These are phyloP conservation scores for Aspergillus sp. DNA, from an alignment of 2,329 filamentous ascomycete genomes.

Conservation along the genomic window DNA sequence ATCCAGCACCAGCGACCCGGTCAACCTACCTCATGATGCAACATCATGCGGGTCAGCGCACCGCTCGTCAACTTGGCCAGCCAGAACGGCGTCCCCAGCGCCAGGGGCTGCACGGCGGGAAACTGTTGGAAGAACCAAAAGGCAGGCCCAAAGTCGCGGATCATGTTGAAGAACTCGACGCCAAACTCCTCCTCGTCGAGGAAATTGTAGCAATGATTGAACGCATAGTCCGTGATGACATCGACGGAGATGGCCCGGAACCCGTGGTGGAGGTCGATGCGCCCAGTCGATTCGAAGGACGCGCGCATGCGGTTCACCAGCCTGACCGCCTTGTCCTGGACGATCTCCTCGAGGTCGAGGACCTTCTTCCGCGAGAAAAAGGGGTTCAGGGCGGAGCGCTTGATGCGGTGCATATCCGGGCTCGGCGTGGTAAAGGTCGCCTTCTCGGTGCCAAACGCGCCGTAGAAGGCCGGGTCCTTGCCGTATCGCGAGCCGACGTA, in stretches of 20 bases:
- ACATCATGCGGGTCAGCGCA: slow-evolving; percentile 15
- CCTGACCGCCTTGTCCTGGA: slow-evolving; percentile 21
- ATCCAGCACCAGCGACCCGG: neutral
- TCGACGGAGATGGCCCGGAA: slow-evolving; percentile 27
- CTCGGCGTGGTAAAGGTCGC: slow-evolving; percentile 29
- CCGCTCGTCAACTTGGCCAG: slow-evolving; percentile 11
- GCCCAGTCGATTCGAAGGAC: slow-evolving; percentile 12
- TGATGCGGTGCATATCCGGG: slow-evolving; percentile 25
- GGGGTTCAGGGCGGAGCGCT: slow-evolving; percentile 27
- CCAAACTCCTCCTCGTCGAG: slow-evolving; percentile 20
- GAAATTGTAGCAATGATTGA: slow-evolving; percentile 19
- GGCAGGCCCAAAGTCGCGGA: slow-evolving; percentile 17
- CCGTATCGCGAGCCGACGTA: slow-evolving; percentile 21
- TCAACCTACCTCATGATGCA: slow-evolving; percentile 12
- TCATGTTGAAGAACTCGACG: slow-evolving; percentile 16
- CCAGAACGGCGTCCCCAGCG: slow-evolving; percentile 17
- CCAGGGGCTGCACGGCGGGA: slow-evolving; percentile 14
- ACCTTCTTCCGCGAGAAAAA: slow-evolving; percentile 29
- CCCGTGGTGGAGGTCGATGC: slow-evolving; percentile 20
- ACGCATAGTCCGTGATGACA: slow-evolving; percentile 29
- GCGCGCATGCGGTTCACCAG: slow-evolving; percentile 20
- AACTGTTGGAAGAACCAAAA: slow-evolving; percentile 25
- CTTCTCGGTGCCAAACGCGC: slow-evolving; percentile 22
- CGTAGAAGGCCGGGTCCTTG: slow-evolving; percentile 25
- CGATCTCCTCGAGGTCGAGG: slow-evolving; percentile 21